Evolutionary conservation across 164 flowering plant species (phyloP).

Genomic region (Umbellularia californica): DNA sequence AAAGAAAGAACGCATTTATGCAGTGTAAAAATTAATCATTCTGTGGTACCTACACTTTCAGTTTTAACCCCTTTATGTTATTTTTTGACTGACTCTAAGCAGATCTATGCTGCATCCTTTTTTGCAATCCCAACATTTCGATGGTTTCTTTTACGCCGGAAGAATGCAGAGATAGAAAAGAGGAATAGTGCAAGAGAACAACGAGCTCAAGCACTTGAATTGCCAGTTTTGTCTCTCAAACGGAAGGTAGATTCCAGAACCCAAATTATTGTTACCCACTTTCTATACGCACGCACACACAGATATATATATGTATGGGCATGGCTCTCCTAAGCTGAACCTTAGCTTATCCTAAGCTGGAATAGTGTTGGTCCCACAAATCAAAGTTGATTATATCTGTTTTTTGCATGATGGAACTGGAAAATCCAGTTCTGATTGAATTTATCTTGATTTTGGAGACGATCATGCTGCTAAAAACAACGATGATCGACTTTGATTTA

Average conservation of each 20-base stretch:
- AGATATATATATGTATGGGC: too few relatives aligned
- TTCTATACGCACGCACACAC: too few relatives aligned
- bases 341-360: too few relatives aligned
- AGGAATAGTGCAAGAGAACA: conserved; percentile 71
- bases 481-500: too few relatives aligned
- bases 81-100: conserved; percentile 18
- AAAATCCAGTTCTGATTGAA: too few relatives aligned
- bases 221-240: conserved; percentile 62
- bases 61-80: neutral
- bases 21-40: neutral
- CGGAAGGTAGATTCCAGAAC: conserved; percentile 53
- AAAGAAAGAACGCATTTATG: neutral
- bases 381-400: too few relatives aligned
- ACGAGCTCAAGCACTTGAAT: conserved; percentile 61
- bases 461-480: too few relatives aligned
- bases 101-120: conserved; percentile 94
- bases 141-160: conserved; percentile 58
- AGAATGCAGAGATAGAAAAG: conserved; percentile 68
- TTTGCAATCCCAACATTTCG: conserved; percentile 90
- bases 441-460: too few relatives aligned
- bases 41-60: neutral
- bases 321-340: too few relatives aligned
- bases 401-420: too few relatives aligned
- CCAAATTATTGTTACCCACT: too few relatives aligned
- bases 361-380: too few relatives aligned